phyloP scores from a whole-genome alignment of 2,329 filamentous ascomycete genomes.

The Geosmithia putterillii region DNA sequence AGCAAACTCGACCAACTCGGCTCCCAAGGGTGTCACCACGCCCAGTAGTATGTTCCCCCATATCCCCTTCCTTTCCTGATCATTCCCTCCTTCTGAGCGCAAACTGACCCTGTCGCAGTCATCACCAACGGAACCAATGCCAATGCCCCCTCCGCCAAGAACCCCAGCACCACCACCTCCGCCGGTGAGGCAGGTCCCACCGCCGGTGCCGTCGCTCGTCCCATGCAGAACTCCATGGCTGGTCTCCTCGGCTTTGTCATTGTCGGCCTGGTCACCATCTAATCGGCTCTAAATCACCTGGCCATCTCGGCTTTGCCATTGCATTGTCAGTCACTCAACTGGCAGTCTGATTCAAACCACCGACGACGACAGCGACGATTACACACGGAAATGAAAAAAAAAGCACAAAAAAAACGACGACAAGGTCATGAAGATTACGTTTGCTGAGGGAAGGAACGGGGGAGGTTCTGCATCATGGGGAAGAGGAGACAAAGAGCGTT shows the following conservation, averaged over 20 bases:
- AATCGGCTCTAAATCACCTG: conserved; percentile 1
- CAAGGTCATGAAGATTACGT: no score
- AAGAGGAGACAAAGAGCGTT: no score
- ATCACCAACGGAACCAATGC: background rate
- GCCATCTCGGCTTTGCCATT: background rate
- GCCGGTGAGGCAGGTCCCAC: no score
- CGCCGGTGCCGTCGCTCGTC: conserved; percentile 17
- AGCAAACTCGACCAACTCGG: background rate
- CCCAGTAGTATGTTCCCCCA: background rate
- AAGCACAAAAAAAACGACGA: background rate
- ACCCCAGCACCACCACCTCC: conserved; percentile 9
- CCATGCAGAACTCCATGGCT: conserved; percentile 19
- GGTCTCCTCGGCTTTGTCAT: conserved; percentile 23
- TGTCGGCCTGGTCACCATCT: conserved; percentile 21
- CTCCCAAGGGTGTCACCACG: background rate
- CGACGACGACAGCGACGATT: no score
- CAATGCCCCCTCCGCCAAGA: conserved; percentile 11
- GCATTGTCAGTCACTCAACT: no score
- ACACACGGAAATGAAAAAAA: no score
- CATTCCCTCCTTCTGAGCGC: background rate
- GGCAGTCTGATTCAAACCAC: no score
- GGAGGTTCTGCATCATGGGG: no score
- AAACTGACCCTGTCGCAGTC: no score
- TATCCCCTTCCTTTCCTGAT: background rate
- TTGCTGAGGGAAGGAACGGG: no score